phyloP scores from a whole-genome alignment of 164 flowering plant species.

The Brasenia schreberi region DNA sequence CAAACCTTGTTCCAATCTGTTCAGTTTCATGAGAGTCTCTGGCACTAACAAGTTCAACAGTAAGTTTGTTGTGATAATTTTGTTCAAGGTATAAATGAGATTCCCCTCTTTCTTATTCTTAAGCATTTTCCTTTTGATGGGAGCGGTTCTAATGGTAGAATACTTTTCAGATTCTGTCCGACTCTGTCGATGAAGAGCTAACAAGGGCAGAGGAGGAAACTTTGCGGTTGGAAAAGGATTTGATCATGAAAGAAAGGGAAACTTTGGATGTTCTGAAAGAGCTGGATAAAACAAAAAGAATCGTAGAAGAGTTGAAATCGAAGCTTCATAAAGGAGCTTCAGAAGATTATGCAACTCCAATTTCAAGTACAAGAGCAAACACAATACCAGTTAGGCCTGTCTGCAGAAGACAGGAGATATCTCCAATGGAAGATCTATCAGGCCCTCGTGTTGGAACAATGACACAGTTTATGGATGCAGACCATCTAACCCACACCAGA shows the following conservation, averaged over 20 bases:
- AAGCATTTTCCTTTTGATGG: not conserved
- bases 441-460: conserved; percentile 1
- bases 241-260: conserved; percentile 68
- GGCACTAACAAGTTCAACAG: conserved; percentile 7
- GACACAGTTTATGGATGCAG: too few species aligned
- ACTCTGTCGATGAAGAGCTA: not conserved
- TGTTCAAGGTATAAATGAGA: conserved; percentile 44
- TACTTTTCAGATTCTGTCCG: not conserved
- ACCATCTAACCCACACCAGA: too few species aligned
- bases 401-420: not conserved
- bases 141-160: not conserved
- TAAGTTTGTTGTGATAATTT: conserved; percentile 23
- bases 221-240: conserved; percentile 48
- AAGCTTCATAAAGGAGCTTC: conserved; percentile 52
- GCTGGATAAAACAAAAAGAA: conserved; percentile 54
- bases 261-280: conserved; percentile 72
- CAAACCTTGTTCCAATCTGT: too few species aligned
- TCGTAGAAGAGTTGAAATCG: conserved; percentile 50
- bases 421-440: not conserved
- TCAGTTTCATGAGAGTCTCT: too few species aligned
- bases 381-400: conserved; percentile 2
- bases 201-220: conserved; percentile 7
- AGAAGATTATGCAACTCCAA: conserved; percentile 15
- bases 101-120: not conserved
- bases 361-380: conserved; percentile 8